Evolutionary conservation across 108 stramenopile species (phyloP), one percentile per base, ranked within the genome.

Genomic region (Nitzschia palea): DNA sequence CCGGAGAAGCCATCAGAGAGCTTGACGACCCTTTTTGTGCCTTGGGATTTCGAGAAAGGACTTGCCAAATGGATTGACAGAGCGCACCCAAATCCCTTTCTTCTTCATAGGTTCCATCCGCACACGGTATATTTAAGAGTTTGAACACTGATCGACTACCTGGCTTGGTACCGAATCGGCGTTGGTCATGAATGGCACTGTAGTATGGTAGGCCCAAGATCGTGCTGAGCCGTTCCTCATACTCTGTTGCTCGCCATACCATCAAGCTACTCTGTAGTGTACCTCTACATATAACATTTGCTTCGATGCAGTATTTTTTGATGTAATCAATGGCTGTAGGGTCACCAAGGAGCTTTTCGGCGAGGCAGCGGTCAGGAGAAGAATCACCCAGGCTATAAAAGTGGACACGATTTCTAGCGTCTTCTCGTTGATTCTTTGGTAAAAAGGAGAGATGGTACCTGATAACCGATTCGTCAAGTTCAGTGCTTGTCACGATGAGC

Each of bases 81-180:
- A 48, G 18, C 4, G 4, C 8, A 48, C 22, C 47, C 18, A 48
- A 18, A 48, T 48, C 47, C 22, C n/a, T 10, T 48, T 48, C 47
- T 48, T 48, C 47, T 20, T 48, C n/a, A 20, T 48, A 48, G 17
- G 47, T 48, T n/a, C 47, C 47, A 20, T 48, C 47, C 18, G 47
- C 47, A 20, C 47, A 48, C 9, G 47, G 47, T 12, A 48, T 48
- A 18, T 18, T 18, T 20, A 48, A 48, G 4, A 48, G 18, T 20
- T 48, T 48, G n/a, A 48, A 48, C 4, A 48, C 22, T 12, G 47
- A 48, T 4, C 47, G 47, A 48, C 47, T 48, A 4, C 47, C 47
- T 18, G 15, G 47, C n/a, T 48, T 48, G 8, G 47, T 48, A 18
- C 47, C 47, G 22, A 48, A 48, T 40, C 12, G 37, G 47, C 47